These are phyloP conservation scores for Mucor plumbeus DNA, from an alignment of 371 early-diverging fungal species.

Conservation along the genomic window DNA sequence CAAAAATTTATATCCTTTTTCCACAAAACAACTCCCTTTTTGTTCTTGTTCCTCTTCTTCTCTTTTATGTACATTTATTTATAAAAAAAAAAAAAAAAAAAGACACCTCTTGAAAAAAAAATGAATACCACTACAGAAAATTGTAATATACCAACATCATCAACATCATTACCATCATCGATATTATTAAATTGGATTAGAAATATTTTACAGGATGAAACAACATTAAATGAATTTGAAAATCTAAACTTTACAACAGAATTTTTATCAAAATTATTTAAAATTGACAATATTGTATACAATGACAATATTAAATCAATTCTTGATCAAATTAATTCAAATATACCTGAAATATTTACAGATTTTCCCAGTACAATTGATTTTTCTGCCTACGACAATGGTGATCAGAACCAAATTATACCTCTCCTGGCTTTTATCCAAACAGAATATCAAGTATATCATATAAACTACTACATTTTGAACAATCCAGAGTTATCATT, in stretches of 20 bases:
- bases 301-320: background rate
- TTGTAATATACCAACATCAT: constrained; percentile 9
- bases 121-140: constrained; percentile 1
- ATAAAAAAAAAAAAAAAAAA: background rate
- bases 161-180: background rate
- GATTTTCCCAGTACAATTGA: constrained; percentile 11
- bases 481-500: constrained; percentile 33
- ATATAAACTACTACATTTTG: constrained; percentile 26
- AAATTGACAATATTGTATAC: background rate
- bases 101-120: background rate
- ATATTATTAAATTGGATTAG: background rate
- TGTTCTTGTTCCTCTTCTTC: constrained; percentile 7
- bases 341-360: constrained; percentile 6
- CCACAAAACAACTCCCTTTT: constrained; percentile 7
- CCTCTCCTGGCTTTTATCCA: constrained; percentile 39
- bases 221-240: background rate
- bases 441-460: constrained; percentile 40
- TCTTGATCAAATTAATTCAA: background rate
- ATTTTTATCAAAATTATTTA: background rate
- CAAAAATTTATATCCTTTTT: constrained; percentile 7
- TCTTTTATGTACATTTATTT: constrained; percentile 10
- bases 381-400: constrained; percentile 10
- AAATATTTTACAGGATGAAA: background rate
- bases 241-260: background rate
- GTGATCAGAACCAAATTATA: constrained; percentile 32